Percentiles rank a stretch among this genome's conserved stretches.
Evolutionary conservation across 2,329 filamentous ascomycete genomes (phyloP).

Genomic region (Exophiala xenobiotica): DNA sequence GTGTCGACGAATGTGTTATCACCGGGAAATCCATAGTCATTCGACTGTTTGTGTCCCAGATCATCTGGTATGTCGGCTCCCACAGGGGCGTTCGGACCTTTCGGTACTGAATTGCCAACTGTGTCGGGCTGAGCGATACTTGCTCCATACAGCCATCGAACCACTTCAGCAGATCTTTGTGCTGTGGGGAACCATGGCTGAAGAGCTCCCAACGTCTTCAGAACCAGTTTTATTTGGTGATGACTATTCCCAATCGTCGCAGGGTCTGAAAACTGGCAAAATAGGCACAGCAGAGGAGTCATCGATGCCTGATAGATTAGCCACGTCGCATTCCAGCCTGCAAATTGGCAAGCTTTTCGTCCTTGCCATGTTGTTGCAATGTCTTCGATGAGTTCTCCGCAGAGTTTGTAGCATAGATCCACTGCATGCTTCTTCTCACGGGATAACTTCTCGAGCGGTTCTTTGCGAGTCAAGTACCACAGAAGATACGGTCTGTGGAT

Average conservation of each 20-base stretch:
- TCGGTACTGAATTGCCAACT: conserved; percentile 1
- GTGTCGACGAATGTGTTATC: too few relatives aligned
- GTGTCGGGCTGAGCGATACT: conserved; percentile 35
- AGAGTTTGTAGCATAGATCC: conserved; percentile 67
- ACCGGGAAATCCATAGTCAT: too few relatives aligned
- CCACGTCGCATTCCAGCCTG: conserved; percentile 79
- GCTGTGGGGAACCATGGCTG: conserved; percentile 65
- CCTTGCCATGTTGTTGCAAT: conserved; percentile 66
- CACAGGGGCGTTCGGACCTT: conserved; percentile 1
- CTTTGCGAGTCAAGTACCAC: conserved; percentile 58
- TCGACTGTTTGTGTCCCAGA: neutral
- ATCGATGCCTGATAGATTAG: conserved; percentile 78
- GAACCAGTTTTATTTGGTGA: conserved; percentile 55
- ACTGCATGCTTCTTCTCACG: conserved; percentile 68
- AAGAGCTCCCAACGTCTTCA: conserved; percentile 49
- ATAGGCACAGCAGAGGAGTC: conserved; percentile 73
- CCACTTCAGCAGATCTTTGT: conserved; percentile 61
- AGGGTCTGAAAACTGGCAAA: conserved; percentile 57
- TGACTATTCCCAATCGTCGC: conserved; percentile 56
- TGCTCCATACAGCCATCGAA: conserved; percentile 64
- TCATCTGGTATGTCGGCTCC: neutral
- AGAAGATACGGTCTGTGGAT: conserved; percentile 72
- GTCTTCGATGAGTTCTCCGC: conserved; percentile 69
- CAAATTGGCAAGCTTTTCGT: conserved; percentile 64
- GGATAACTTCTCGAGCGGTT: conserved; percentile 50